A percentile compares a stretch with the other conserved stretches of the same genome.
phyloP scores from a whole-genome alignment of 2,329 filamentous ascomycete genomes.

The Penicillium janthinellum region DNA sequence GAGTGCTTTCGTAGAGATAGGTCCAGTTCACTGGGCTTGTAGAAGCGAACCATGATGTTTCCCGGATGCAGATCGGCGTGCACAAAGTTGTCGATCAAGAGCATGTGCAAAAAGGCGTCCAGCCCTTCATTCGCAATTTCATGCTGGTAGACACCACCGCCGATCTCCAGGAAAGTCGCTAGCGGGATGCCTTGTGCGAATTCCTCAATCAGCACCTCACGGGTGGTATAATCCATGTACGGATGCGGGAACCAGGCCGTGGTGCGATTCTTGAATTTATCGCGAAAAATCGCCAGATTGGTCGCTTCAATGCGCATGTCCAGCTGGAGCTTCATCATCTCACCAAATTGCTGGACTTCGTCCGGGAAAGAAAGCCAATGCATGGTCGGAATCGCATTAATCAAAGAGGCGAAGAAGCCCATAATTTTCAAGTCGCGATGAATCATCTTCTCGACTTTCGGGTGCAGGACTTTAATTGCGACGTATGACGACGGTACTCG shows the following conservation, averaged over 20 bases:
- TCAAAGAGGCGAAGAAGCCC: conserved; percentile 79
- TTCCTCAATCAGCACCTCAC: conserved; percentile 90
- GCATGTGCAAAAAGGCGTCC: conserved; percentile 94
- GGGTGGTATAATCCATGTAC: conserved; percentile 87
- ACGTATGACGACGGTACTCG: conserved; percentile 89
- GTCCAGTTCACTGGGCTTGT: conserved; percentile 74
- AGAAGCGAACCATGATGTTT: conserved; percentile 99
- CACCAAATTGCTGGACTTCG: conserved; percentile 89
- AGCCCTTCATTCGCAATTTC: conserved; percentile 95
- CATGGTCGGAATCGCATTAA: conserved; percentile 89
- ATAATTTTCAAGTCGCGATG: conserved; percentile 92
- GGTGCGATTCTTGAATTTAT: conserved; percentile 83
- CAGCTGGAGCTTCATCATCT: conserved; percentile 98
- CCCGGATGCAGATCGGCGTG: conserved; percentile 95
- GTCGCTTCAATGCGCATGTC: conserved; percentile 93
- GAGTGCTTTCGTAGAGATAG: conserved; percentile 56
- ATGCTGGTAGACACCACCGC: conserved; percentile 87
- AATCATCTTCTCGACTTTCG: conserved; percentile 84
- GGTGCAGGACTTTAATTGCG: conserved; percentile 93
- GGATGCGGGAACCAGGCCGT: conserved; percentile 98
- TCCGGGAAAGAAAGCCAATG: conserved; percentile 97
- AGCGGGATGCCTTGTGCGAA: conserved; percentile 94
- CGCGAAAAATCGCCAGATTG: conserved; percentile 82
- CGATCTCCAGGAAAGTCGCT: conserved; percentile 85
- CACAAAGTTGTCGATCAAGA: conserved; percentile 95